Percentiles rank a stretch among this genome's conserved stretches.
These are phyloP conservation scores for Thermochaetoides dissita DNA, from an alignment of 2,329 filamentous ascomycete species.

Conservation along the genomic window DNA sequence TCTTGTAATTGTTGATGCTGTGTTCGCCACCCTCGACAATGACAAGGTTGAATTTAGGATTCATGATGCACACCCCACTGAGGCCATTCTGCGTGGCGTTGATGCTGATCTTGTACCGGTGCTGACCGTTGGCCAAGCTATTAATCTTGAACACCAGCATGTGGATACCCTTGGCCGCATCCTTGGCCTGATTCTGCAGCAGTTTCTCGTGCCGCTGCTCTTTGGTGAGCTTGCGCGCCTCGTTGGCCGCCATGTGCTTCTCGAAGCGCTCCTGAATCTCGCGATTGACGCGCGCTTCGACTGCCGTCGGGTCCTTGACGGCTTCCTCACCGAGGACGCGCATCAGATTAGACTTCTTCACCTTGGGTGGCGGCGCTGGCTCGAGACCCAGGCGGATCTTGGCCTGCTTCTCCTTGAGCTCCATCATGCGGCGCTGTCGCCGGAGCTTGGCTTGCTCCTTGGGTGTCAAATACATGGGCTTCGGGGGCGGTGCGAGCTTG, in stretches of 20 bases:
- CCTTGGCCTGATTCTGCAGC: conserved; percentile 66
- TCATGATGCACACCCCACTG: conserved; percentile 81
- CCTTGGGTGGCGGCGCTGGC: conserved; percentile 82
- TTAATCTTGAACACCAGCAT: conserved; percentile 81
- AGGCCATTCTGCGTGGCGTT: conserved; percentile 83
- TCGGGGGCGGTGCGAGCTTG: conserved; percentile 60
- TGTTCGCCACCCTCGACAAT: conserved; percentile 84
- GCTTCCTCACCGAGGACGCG: conserved; percentile 79
- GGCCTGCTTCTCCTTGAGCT: conserved; percentile 89
- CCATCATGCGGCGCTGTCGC: conserved; percentile 77
- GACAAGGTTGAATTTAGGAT: conserved; percentile 77
- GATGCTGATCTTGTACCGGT: conserved; percentile 82
- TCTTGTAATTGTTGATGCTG: conserved; percentile 73
- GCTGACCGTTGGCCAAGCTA: conserved; percentile 80
- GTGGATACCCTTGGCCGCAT: conserved; percentile 73
- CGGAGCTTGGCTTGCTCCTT: conserved; percentile 87
- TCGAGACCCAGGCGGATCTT: conserved; percentile 87
- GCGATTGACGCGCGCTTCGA: conserved; percentile 83
- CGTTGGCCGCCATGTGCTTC: conserved; percentile 65
- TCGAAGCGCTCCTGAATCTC: conserved; percentile 80
- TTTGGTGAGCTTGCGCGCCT: conserved; percentile 74
- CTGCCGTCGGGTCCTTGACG: conserved; percentile 92
- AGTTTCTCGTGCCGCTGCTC: conserved; percentile 80
- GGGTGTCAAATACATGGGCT: conserved; percentile 82
- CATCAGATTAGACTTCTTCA: conserved; percentile 97